phyloP scores from a whole-genome alignment of 2,329 filamentous ascomycete genomes.

The Eutypella sp. region DNA sequence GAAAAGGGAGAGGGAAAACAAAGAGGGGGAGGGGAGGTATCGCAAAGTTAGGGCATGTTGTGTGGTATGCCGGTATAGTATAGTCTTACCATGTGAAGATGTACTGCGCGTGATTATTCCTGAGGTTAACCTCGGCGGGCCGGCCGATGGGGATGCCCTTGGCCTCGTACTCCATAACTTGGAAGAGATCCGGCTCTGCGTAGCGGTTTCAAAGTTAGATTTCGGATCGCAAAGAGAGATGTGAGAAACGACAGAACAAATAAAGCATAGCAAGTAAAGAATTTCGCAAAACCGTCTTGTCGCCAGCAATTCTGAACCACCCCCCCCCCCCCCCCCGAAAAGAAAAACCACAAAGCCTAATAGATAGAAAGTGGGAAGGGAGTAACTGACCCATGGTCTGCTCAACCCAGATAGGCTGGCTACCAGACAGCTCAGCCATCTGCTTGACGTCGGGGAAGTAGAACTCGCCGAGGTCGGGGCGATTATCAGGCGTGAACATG shows the following conservation, averaged over 20 bases:
- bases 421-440: constrained; percentile 80
- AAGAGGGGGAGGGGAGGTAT: not conserved
- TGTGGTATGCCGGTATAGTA: not conserved
- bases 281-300: constrained; percentile 1
- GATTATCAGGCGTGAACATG: constrained; percentile 90
- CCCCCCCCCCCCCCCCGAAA: too few relatives aligned
- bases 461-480: constrained; percentile 77
- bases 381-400: constrained; percentile 74
- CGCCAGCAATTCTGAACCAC: not conserved
- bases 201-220: constrained; percentile 12
- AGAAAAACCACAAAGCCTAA: constrained; percentile 4
- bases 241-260: too few relatives aligned
- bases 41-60: not conserved
- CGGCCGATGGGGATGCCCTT: constrained; percentile 88
- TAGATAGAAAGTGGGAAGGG: constrained; percentile 7
- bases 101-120: constrained; percentile 97
- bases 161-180: constrained; percentile 67
- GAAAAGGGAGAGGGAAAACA: not conserved
- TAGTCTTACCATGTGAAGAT: constrained; percentile 92
- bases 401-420: constrained; percentile 90
- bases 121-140: constrained; percentile 81
- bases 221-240: constrained; percentile 9
- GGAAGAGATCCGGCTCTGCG: constrained; percentile 72
- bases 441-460: constrained; percentile 92
- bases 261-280: too few relatives aligned